These are phyloP conservation scores for Protostelium mycophagum DNA, from an alignment of 78 protist species.

Conservation along the genomic window DNA sequence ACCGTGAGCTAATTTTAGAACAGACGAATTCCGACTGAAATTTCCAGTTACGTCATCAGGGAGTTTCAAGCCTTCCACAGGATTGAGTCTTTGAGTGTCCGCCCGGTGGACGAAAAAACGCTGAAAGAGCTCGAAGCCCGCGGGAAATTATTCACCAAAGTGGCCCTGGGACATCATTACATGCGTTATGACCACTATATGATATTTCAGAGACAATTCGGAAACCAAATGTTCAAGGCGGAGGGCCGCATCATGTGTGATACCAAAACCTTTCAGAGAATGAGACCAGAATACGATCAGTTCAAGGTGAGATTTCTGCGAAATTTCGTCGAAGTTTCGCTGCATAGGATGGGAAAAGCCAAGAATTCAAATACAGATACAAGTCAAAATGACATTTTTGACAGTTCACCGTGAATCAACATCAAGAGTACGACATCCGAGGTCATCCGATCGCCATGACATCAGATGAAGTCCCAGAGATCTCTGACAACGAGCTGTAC, in stretches of 20 bases:
- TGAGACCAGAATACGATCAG: neutral
- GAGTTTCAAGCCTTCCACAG: neutral
- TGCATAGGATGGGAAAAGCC: too few relatives aligned
- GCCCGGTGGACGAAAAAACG: neutral
- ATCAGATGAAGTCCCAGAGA: neutral
- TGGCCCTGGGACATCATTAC: slow-evolving; percentile 1
- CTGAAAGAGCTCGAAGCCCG: neutral
- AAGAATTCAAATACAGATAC: too few relatives aligned
- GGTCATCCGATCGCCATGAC: neutral
- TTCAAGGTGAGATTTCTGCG: neutral
- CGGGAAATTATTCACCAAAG: neutral
- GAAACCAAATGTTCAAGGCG: neutral
- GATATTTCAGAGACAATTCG: neutral
- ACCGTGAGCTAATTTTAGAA: too few relatives aligned
- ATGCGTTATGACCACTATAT: neutral
- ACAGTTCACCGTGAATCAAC: neutral
- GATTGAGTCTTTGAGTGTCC: neutral
- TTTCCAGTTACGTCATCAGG: neutral
- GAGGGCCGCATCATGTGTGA: neutral
- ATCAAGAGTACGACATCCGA: neutral
- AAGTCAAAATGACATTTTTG: neutral
- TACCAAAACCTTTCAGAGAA: neutral
- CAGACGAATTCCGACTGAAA: too few relatives aligned
- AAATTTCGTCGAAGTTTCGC: too few relatives aligned
- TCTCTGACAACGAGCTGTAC: slow-evolving; percentile 6